Evolutionary conservation across 2,329 filamentous ascomycete genomes (phyloP), one percentile per base, ranked within the genome.

Genomic region (Onygena corvina): DNA sequence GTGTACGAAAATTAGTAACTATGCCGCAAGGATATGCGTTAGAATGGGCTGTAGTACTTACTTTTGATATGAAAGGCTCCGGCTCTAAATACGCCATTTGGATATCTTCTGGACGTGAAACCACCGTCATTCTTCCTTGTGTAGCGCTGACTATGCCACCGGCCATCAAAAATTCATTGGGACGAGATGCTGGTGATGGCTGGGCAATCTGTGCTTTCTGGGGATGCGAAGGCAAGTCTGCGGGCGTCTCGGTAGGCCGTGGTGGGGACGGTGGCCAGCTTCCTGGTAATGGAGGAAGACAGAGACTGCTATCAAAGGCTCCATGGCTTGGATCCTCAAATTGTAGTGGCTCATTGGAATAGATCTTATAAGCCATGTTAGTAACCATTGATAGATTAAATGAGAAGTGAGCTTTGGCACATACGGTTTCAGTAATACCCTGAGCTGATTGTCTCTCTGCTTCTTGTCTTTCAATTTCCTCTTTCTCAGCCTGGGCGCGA

Each of bases 201-300:
- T 12, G 38, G 27, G 38, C 38, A 23, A 14, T 23, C 21, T 42
- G 21, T 20, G 16, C 11, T 11, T 42, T 23, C 6, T 7, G 38
- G 21, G 21, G 38, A 20, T 27, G 20, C 12, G 27, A 20, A 23
- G 38, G 5, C 38, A 29, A 23, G 21, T 27, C 21, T 25, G 23
- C 38, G 25, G 38, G 38, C 38, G 21, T 23, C 21, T 20, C 38
- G 12, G 23, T 1, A 5, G 38, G 9, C 8, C 38, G n/a, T 12
- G 38, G 38, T 23, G 38, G 38, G 38, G 38, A 42, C 38, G 5
- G 18, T 29, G 38, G 38, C 38, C 38, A 42, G 38, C 38, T 42
- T 5, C 38, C 38, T 42, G 38, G 38, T 4, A 42, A 25, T 27
- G 25, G 38, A 12, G 38, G 23, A 42, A 42, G 38, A 42, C 25